phyloP scores from a whole-genome alignment of 257 asterid genomes.

The Rauvolfia tetraphylla region DNA sequence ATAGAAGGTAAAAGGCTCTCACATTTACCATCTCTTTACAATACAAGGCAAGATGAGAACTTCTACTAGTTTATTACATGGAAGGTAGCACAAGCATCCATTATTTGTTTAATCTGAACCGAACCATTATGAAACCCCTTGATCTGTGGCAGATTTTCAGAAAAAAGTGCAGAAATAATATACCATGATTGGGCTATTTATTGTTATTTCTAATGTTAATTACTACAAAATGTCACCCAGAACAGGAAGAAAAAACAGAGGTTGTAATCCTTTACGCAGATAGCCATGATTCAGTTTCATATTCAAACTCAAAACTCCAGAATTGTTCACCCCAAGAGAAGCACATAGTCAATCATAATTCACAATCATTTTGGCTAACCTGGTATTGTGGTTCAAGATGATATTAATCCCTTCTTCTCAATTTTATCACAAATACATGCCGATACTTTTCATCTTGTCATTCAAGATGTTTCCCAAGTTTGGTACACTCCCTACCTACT shows the following conservation, averaged over 20 bases:
- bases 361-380: neutral
- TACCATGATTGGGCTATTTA: neutral
- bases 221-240: neutral
- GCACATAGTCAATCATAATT: neutral
- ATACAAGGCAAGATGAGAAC: neutral
- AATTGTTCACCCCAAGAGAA: neutral
- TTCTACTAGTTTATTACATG: neutral
- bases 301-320: neutral
- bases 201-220: neutral
- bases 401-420: neutral
- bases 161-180: neutral
- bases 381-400: neutral
- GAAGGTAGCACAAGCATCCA: neutral
- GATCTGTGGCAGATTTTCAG: neutral
- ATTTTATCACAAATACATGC: neutral
- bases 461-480: neutral
- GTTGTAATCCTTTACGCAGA: neutral
- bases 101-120: neutral
- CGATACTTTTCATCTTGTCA: neutral
- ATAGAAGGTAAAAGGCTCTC: conserved; percentile 61
- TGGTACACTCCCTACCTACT: neutral
- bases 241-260: neutral
- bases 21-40: neutral
- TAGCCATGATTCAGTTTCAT: neutral
- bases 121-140: neutral